A percentile compares a stretch with the other conserved stretches of the same genome.
phyloP scores from a whole-genome alignment of 1,284 basidiomycete species.

The Moesziomyces globuligerus region DNA sequence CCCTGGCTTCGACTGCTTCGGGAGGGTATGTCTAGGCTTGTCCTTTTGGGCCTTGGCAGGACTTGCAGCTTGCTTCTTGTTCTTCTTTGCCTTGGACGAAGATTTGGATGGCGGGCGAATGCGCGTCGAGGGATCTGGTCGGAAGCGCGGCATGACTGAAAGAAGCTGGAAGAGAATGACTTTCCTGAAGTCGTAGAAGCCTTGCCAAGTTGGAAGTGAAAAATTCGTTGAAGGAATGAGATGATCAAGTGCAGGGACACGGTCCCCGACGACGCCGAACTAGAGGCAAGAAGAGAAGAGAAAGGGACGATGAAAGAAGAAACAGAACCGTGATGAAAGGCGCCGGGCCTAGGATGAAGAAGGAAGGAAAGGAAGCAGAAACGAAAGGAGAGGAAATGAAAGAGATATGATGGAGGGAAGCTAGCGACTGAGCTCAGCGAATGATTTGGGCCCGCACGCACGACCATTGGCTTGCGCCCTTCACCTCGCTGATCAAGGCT shows the following conservation, averaged over 20 bases:
- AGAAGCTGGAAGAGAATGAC: slow-evolving; percentile 6
- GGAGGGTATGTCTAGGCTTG: no score
- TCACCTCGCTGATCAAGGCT: no score
- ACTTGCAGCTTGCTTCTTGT: no score
- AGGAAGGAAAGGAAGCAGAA: slow-evolving; percentile 25
- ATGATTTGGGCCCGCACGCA: no score
- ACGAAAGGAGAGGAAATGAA: slow-evolving; percentile 1
- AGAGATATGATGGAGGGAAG: no score
- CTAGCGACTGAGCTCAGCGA: no score
- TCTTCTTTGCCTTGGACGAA: no score
- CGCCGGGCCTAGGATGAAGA: slow-evolving; percentile 33
- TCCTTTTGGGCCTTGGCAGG: no score
- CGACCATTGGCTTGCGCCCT: no score
- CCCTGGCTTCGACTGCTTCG: background rate
- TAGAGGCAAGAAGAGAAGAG: slow-evolving; percentile 5
- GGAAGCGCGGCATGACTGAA: background rate
- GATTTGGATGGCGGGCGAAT: no score
- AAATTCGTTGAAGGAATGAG: slow-evolving; percentile 1
- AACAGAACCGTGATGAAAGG: slow-evolving; percentile 32
- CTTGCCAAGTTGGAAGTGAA: slow-evolving; percentile 1
- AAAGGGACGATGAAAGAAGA: slow-evolving; percentile 11
- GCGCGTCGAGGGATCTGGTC: background rate
- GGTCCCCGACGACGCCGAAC: slow-evolving; percentile 7
- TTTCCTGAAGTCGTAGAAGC: slow-evolving; percentile 37
- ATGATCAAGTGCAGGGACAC: slow-evolving; percentile 10